Conservation (phyloP, 441 rosid genomes). For the Mallotus japonicus region DNA sequence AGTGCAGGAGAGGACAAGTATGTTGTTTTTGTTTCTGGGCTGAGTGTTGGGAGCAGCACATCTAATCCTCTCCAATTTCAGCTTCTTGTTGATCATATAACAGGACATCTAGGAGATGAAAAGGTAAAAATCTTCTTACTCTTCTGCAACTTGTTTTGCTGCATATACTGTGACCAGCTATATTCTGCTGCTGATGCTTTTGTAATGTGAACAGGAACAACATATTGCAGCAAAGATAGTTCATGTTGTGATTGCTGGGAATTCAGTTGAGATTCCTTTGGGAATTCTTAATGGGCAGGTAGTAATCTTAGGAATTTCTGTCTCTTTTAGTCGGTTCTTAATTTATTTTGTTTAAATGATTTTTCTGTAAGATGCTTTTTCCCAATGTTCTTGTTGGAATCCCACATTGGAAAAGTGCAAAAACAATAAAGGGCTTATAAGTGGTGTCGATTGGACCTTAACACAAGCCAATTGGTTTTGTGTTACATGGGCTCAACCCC, state of each 20-base stretch:
- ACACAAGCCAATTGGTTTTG: too few relatives aligned
- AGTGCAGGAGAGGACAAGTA: slow-evolving; percentile 79
- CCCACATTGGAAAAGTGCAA: too few relatives aligned
- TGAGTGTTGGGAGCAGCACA: slow-evolving; percentile 61
- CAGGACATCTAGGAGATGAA: slow-evolving; percentile 88
- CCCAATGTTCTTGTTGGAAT: background rate
- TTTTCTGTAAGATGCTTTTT: background rate
- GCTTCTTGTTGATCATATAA: slow-evolving; percentile 94
- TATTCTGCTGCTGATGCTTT: slow-evolving; percentile 22
- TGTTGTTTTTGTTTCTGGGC: slow-evolving; percentile 79
- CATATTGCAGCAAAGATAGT: slow-evolving; percentile 76
- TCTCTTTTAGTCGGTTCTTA: slow-evolving; percentile 8
- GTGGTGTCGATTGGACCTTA: too few relatives aligned
- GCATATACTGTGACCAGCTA: slow-evolving; percentile 9
- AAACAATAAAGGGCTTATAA: too few relatives aligned
- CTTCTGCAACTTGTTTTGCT: slow-evolving; percentile 13
- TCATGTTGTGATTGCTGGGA: slow-evolving; percentile 87
- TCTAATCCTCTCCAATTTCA: slow-evolving; percentile 86
- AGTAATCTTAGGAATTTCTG: background rate
- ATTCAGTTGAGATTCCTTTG: slow-evolving; percentile 75
- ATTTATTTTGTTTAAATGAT: slow-evolving; percentile 1
- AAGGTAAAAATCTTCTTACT: slow-evolving; percentile 42
- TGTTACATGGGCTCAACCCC: too few relatives aligned
- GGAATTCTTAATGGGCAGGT: slow-evolving; percentile 82
- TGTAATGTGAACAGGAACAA: slow-evolving; percentile 57